Base-by-base conservation (phyloP, 352 stramenopile genomes). In the Phytophthora cryptogea region DNA sequence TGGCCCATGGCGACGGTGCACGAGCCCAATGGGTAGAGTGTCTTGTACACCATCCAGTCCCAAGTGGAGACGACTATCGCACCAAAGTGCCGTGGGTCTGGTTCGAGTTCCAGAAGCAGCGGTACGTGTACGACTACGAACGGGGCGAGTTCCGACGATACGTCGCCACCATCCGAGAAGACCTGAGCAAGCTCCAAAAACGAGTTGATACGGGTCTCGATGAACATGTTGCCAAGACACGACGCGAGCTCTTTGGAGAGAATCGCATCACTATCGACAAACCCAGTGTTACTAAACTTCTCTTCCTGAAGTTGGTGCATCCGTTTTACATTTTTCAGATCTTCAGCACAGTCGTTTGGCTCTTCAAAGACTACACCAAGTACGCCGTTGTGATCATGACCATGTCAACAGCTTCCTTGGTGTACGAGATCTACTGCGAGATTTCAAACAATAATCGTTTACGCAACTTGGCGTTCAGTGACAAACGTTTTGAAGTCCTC, bases 31-130 rank as follows among this genome's bases (percentile, higher is more conserved):
- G 66, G 58, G 54, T 90, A 8, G 76, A 87, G 43, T 57, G 70
- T 30, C 36, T n/a, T 0, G 68, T 80, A 8, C 63, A 80, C 47
- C 72, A 52, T 50, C 54, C 52, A 43, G 63, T 4, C 47, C 51
- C 41, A 11, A 45, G 37, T 26, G 33, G 16, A 7, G 26, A n/a
- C 26, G 37, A 76, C 7, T 51, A 73, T 9, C 45, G 56, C 10
- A 28, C 51, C 9, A 80, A 77, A 35, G 57, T 74, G 14, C 58
- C 58, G 33, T 72, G 61, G 46, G 33, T 79, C 30, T 88, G 70
- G 72, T 87, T 89, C 59, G 79, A 83, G 59, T 89, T 84, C 65
- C 85, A 86, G 70, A 82, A 81, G 57, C 69, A 87, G 39, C 79
- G 79, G 3, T 89, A 89, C 59, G 63, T 80, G n/a, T 89, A 74